phyloP scores from a whole-genome alignment of 2,329 filamentous ascomycete species.

The Aurifilum marmelostoma region DNA sequence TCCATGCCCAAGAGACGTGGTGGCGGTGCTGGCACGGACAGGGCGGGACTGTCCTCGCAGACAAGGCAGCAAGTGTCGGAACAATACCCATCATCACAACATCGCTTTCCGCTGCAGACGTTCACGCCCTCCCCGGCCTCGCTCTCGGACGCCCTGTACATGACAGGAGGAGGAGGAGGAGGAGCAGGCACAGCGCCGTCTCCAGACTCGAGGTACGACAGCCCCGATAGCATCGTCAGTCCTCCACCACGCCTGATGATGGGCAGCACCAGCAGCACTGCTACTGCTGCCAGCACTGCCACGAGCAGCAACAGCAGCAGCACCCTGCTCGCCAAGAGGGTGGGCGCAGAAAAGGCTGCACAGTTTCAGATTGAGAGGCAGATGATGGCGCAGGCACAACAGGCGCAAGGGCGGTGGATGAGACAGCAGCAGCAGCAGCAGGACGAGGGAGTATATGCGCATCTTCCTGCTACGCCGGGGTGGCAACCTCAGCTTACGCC shows the following conservation, averaged over 20 bases:
- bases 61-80: conserved; percentile 12
- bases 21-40: conserved; percentile 12
- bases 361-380: conserved; percentile 45
- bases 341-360: conserved; percentile 54
- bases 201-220: neutral
- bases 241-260: conserved; percentile 2
- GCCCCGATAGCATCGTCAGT: conserved; percentile 28
- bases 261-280: neutral
- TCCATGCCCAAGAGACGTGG: conserved; percentile 8
- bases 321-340: conserved; percentile 56
- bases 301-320: conserved; percentile 34
- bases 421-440: conserved; percentile 5
- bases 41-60: conserved; percentile 23
- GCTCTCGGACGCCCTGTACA: conserved; percentile 1
- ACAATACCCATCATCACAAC: neutral
- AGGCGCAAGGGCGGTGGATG: conserved; percentile 17
- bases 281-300: neutral
- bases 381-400: conserved; percentile 30
- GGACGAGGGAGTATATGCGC: conserved; percentile 27
- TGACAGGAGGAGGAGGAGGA: neutral
- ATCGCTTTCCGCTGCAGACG: neutral
- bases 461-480: conserved; percentile 53
- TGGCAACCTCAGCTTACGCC: conserved; percentile 71
- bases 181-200: neutral
- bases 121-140: conserved; percentile 25